Percentiles rank a stretch among this genome's conserved stretches.
These are phyloP conservation scores for Chimonanthus praecox DNA, from an alignment of 164 flowering plant species.

Conservation along the genomic window DNA sequence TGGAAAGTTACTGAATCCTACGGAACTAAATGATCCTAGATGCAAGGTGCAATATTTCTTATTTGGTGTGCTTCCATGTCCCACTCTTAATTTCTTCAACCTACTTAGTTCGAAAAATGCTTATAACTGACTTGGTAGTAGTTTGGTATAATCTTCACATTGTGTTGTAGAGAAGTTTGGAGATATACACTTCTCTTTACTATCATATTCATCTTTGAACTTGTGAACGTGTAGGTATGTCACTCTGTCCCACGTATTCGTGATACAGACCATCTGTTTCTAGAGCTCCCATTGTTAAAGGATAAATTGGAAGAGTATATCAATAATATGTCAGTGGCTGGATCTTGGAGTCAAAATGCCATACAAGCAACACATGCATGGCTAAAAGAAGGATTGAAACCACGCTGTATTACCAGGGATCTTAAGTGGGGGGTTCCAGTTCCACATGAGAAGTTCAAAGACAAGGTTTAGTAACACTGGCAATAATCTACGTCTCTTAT, in stretches of 20 bases:
- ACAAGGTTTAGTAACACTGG: constrained; percentile 49
- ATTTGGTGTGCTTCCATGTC: not conserved
- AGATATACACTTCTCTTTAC: not conserved
- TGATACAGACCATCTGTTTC: constrained; percentile 83
- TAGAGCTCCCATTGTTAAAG: constrained; percentile 74
- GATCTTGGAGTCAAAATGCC: constrained; percentile 96
- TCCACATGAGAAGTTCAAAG: constrained; percentile 74
- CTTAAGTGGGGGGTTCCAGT: constrained; percentile 98
- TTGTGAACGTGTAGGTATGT: constrained; percentile 46
- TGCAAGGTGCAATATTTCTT: constrained; percentile 57
- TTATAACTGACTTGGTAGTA: not conserved
- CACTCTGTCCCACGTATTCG: constrained; percentile 54
- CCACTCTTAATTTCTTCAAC: not conserved
- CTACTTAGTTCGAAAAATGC: not conserved
- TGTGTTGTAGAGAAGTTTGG: not conserved
- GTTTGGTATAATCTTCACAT: not conserved
- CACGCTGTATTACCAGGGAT: constrained; percentile 86
- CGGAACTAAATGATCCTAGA: constrained; percentile 71
- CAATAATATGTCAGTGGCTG: constrained; percentile 55
- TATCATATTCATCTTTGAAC: not conserved
- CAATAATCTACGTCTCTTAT: not conserved
- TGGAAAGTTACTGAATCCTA: constrained; percentile 79
- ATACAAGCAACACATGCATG: constrained; percentile 78
- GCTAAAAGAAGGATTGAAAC: constrained; percentile 81
- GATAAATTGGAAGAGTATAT: constrained; percentile 65